phyloP scores from a whole-genome alignment of 2,329 filamentous ascomycete genomes.

The Aspergillus nomiae region DNA sequence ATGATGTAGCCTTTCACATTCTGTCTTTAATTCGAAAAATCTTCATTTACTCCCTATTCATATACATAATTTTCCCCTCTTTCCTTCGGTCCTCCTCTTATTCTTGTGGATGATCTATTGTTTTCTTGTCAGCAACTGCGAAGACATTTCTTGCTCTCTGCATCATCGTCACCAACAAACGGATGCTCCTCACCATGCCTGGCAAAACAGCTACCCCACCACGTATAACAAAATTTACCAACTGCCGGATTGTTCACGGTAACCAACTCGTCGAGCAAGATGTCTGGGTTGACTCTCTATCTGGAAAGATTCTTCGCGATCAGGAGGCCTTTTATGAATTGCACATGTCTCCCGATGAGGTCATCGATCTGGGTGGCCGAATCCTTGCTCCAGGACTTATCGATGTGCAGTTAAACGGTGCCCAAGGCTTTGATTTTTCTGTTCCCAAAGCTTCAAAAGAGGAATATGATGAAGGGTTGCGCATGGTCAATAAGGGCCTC shows the following conservation, averaged over 20 bases:
- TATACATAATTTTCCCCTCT: neutral
- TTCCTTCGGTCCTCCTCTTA: neutral
- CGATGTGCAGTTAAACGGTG: conserved; percentile 89
- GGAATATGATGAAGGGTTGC: conserved; percentile 72
- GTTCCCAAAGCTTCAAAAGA: conserved; percentile 66
- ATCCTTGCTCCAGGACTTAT: conserved; percentile 86
- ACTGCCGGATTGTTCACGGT: conserved; percentile 75
- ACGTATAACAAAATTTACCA: conserved; percentile 82
- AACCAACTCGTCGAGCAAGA: conserved; percentile 71
- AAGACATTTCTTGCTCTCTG: conserved; percentile 15
- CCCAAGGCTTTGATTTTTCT: conserved; percentile 91
- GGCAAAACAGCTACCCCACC: conserved; percentile 35
- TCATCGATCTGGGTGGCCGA: conserved; percentile 77
- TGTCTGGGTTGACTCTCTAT: conserved; percentile 82
- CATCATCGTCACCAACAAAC: conserved; percentile 13
- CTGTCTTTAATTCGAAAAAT: neutral
- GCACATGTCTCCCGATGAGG: conserved; percentile 63
- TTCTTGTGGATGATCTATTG: conserved; percentile 10
- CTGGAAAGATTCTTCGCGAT: conserved; percentile 77
- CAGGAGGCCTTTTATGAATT: conserved; percentile 59
- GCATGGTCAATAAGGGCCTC: conserved; percentile 69
- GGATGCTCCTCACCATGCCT: conserved; percentile 30
- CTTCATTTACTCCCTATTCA: neutral
- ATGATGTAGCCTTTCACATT: neutral
- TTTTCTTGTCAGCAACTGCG: conserved; percentile 24